phyloP scores from a whole-genome alignment of 2,329 filamentous ascomycete species.

The Pyricularia pennisetigena region DNA sequence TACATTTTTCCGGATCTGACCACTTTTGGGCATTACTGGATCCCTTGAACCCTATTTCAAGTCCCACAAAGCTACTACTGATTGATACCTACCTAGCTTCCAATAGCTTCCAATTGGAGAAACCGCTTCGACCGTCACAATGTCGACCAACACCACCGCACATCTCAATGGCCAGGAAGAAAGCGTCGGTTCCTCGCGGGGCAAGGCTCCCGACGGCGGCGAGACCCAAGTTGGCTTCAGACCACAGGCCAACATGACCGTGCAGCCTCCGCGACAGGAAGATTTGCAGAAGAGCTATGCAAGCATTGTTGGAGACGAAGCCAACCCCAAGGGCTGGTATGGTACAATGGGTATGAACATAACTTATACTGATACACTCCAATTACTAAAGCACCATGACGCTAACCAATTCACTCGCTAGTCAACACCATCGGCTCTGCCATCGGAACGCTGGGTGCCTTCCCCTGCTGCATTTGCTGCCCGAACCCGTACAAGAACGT shows the following conservation, averaged over 20 bases:
- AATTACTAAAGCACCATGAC: background rate
- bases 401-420: conserved; percentile 1
- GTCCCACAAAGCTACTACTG: too few relatives aligned
- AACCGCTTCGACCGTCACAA: background rate
- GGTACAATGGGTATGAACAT: conserved; percentile 63
- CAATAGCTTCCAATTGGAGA: too few relatives aligned
- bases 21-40: too few relatives aligned
- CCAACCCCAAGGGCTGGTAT: conserved; percentile 76
- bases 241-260: conserved; percentile 48
- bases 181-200: background rate
- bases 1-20: background rate
- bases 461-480: conserved; percentile 85
- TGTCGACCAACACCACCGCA: background rate
- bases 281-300: conserved; percentile 82
- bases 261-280: conserved; percentile 70
- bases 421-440: conserved; percentile 52
- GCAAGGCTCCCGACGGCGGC: conserved; percentile 10
- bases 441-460: conserved; percentile 71
- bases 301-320: conserved; percentile 51
- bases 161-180: background rate
- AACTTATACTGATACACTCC: background rate
- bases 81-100: too few relatives aligned
- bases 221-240: conserved; percentile 30
- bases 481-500: conserved; percentile 96
- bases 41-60: too few relatives aligned